A percentile compares a stretch with the other conserved stretches of the same genome.
Evolutionary conservation across 306 rosid species (phyloP).

Genomic region (Styphnolobium japonicum): DNA sequence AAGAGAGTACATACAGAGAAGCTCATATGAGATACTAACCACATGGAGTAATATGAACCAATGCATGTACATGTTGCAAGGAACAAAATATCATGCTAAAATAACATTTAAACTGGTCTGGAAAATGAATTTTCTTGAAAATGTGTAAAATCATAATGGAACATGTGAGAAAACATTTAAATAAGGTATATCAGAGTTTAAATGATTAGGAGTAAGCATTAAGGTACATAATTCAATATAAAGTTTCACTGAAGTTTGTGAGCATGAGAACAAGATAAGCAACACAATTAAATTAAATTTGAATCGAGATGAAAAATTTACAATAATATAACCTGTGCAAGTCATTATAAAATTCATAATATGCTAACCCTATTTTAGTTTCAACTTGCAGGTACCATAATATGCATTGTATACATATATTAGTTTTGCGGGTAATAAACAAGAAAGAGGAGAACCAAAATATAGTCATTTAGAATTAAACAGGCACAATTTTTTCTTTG

Average conservation of each 20-base stretch:
- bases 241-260: not conserved
- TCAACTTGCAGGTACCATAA: not conserved
- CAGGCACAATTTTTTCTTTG: not conserved
- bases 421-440: not conserved
- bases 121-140: not conserved
- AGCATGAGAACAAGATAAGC: not conserved
- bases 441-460: not conserved
- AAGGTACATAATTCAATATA: not conserved
- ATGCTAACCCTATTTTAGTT: not conserved
- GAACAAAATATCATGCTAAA: not conserved
- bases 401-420: not conserved
- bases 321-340: not conserved
- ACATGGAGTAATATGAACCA: not conserved
- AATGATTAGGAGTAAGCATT: not conserved
- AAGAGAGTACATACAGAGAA: not conserved
- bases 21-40: conserved; percentile 21
- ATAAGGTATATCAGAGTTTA: not conserved
- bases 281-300: not conserved
- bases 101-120: not conserved
- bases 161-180: not conserved
- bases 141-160: not conserved
- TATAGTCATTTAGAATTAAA: not conserved
- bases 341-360: not conserved
- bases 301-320: not conserved
- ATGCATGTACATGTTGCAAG: not conserved